Percentiles rank a stretch among this genome's conserved stretches.
These are phyloP conservation scores for Suillus brevipes DNA, from an alignment of 768 basidiomycete species.

Conservation along the genomic window DNA sequence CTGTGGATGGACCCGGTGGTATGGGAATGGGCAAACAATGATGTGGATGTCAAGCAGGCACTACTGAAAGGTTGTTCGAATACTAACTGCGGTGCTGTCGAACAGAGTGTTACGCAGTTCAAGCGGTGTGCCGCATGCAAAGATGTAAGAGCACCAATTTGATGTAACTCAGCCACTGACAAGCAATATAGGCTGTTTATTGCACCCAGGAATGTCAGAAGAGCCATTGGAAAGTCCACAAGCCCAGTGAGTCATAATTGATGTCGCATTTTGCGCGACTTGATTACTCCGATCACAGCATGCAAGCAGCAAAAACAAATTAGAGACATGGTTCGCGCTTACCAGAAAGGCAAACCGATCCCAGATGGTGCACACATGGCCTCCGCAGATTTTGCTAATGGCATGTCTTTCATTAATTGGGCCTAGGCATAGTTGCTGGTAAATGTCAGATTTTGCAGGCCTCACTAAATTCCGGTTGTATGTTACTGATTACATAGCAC, in stretches of 20 bases:
- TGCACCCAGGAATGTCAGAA: constrained; percentile 33
- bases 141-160: constrained; percentile 16
- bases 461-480: not conserved
- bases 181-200: constrained; percentile 22
- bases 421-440: not conserved
- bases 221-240: constrained; percentile 31
- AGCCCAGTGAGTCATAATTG: constrained; percentile 11
- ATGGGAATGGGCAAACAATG: constrained; percentile 45
- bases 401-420: constrained; percentile 4
- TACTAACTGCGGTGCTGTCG: constrained; percentile 31
- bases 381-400: constrained; percentile 12
- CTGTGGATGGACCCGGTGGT: constrained; percentile 44
- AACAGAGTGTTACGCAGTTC: constrained; percentile 37
- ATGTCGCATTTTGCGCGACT: not conserved
- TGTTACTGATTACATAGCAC: not conserved
- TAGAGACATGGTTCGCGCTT: constrained; percentile 12
- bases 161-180: not conserved
- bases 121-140: constrained; percentile 43
- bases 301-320: constrained; percentile 12
- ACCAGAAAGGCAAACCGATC: constrained; percentile 8
- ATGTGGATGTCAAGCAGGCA: constrained; percentile 31
- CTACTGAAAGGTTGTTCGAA: constrained; percentile 38
- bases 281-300: not conserved
- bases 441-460: not conserved
- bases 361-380: constrained; percentile 5